Conservation (phyloP, 805 yeast genomes). For the Tetrapisispora nanseiensis region DNA sequence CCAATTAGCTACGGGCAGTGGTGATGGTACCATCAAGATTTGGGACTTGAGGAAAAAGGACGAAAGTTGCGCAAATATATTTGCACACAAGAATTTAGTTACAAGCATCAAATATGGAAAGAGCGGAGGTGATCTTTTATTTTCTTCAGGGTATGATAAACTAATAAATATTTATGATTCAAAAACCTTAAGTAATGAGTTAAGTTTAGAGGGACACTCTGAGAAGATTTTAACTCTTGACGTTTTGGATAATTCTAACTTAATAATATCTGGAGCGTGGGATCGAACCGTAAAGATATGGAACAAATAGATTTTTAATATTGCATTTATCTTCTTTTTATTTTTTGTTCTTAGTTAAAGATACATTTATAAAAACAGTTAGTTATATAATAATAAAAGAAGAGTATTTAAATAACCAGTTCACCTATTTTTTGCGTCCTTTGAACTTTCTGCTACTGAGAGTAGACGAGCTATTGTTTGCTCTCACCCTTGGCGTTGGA, state of each 20-base stretch:
- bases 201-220: conserved; percentile 44
- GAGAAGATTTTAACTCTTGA: conserved; percentile 72
- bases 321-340: not conserved
- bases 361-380: not conserved
- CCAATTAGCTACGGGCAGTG: conserved; percentile 73
- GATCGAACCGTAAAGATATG: conserved; percentile 69
- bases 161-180: conserved; percentile 51
- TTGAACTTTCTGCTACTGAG: conserved; percentile 9
- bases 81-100: conserved; percentile 67
- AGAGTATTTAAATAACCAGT: not conserved
- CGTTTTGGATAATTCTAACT: conserved; percentile 33
- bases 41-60: conserved; percentile 68
- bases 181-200: conserved; percentile 58
- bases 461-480: conserved; percentile 6
- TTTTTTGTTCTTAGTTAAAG: not conserved
- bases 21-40: conserved; percentile 66
- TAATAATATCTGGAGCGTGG: conserved; percentile 67
- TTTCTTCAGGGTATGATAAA: conserved; percentile 66
- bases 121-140: conserved; percentile 38
- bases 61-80: conserved; percentile 35
- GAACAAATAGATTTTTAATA: too few species aligned
- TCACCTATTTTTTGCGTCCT: conserved; percentile 4
- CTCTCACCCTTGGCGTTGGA: conserved; percentile 20
- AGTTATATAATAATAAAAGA: not conserved
- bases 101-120: conserved; percentile 51